These are phyloP conservation scores for Aschersonia sp. DNA, from an alignment of 2,329 filamentous ascomycete genomes.

Conservation along the genomic window DNA sequence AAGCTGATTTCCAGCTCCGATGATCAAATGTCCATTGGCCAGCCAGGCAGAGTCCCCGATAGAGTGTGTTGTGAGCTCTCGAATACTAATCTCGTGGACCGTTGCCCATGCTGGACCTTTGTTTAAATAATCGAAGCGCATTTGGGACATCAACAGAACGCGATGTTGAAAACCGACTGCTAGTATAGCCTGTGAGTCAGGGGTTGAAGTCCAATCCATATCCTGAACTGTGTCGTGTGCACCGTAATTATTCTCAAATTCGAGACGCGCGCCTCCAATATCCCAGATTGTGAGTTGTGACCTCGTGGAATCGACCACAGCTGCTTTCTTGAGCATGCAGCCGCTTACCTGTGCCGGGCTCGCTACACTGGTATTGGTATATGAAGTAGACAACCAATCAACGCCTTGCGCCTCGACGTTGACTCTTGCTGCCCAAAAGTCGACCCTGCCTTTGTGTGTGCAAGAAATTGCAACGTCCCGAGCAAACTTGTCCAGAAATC, in stretches of 20 bases:
- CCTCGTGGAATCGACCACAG: conserved; percentile 59
- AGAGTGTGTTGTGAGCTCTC: conserved; percentile 71
- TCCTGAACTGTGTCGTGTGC: conserved; percentile 65
- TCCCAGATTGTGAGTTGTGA: conserved; percentile 85
- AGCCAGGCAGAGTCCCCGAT: conserved; percentile 93
- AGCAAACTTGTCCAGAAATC: conserved; percentile 75
- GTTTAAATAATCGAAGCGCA: conserved; percentile 84
- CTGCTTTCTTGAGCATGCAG: conserved; percentile 75
- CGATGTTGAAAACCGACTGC: conserved; percentile 87
- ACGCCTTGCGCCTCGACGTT: conserved; percentile 43
- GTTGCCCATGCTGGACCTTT: conserved; percentile 80
- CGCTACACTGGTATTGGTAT: conserved; percentile 61
- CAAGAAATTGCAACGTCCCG: conserved; percentile 79
- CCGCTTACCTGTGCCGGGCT: conserved; percentile 69
- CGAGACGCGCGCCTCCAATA: conserved; percentile 63
- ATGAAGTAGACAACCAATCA: conserved; percentile 72
- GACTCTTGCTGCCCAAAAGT: conserved; percentile 75
- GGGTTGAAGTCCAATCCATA: conserved; percentile 87
- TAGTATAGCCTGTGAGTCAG: conserved; percentile 74
- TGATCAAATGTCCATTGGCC: conserved; percentile 66
- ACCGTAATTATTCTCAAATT: conserved; percentile 65
- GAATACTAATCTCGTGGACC: conserved; percentile 68
- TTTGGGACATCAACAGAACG: conserved; percentile 68
- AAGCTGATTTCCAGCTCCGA: conserved; percentile 83
- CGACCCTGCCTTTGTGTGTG: conserved; percentile 56